Percentiles rank a stretch among this genome's conserved stretches.
Conservation (phyloP, 2,329 filamentous ascomycete species). For the Colletotrichum noveboracense region DNA sequence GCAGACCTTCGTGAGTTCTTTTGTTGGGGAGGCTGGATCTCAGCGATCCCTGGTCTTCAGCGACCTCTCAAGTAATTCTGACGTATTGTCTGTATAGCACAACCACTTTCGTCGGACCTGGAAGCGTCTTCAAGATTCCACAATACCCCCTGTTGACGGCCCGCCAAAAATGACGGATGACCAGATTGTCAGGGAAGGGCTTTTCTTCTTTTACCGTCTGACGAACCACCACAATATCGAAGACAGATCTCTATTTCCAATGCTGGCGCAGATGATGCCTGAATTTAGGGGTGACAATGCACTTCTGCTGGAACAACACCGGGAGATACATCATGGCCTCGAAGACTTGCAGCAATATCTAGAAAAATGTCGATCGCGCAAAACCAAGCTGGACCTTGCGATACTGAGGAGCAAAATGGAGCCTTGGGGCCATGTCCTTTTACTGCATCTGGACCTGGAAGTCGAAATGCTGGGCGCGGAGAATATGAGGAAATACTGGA, state of each 20-base stretch:
- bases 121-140: constrained; percentile 69
- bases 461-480: constrained; percentile 79
- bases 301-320: constrained; percentile 75
- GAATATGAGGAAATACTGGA: constrained; percentile 89
- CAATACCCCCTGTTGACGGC: constrained; percentile 57
- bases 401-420: constrained; percentile 77
- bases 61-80: background rate
- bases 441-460: constrained; percentile 85
- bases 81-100: constrained; percentile 57
- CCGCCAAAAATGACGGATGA: constrained; percentile 61
- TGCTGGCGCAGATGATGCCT: constrained; percentile 78
- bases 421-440: constrained; percentile 77
- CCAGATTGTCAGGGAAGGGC: constrained; percentile 70
- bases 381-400: constrained; percentile 59
- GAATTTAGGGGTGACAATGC: constrained; percentile 64
- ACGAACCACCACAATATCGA: constrained; percentile 82
- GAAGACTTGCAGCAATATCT: constrained; percentile 72
- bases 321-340: constrained; percentile 77
- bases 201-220: constrained; percentile 73
- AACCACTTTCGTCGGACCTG: constrained; percentile 77
- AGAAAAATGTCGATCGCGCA: constrained; percentile 64
- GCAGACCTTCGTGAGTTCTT: constrained; percentile 68
- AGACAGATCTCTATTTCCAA: constrained; percentile 79
- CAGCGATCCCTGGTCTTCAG: background rate
- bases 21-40: background rate